Base-by-base conservation (phyloP, 805 yeast species). In the Candida pseudoglaebosa region DNA sequence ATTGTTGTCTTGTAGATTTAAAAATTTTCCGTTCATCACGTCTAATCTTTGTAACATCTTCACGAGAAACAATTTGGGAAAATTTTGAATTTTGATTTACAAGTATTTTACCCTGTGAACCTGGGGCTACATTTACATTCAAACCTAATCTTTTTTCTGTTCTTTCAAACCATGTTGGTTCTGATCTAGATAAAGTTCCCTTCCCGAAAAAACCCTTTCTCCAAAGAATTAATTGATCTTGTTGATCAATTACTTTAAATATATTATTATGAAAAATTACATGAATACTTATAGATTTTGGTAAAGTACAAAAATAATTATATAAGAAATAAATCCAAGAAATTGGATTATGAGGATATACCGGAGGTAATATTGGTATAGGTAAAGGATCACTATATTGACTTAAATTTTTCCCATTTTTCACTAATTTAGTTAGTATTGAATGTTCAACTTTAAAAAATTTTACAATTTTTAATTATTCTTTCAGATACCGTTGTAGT, bases 401-500 rank as follows among this genome's bases (percentile, higher is more conserved):
- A 58, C 57, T 40, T 62, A 57, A 53, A 63, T 67, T 36, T 52
- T 61, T 67, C 61, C 61, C 37, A 32, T 39, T 28, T 37, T 28
- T 16, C 19, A 29, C 16, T 19, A 22, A 29, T 22, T 12, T 8
- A 10, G 5, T 35, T 21, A 4, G 35, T 19, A 32, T 8, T 18
- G 9, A 32, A 32, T 6, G 22, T 13, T 17, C 31, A 12, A 12
- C 7, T 7, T 12, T 9, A 30, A n/a, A 32, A 32, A 32, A 18
- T 9, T n/a, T 9, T 14, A 21, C 5, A 4, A 12, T 13, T 21
- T 18, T 12, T 32, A 13, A 8, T 14, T 7, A 13, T 21, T 24
- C 29, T 50, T 32, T 84, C 95, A 86, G 95, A 86, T 86, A 86
- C 95, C 95, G 95, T 86, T 86, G 95, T 86, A 86, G 95, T 86